Base-by-base conservation (phyloP, 164 flowering plant species). In the Nymphaea colorata region DNA sequence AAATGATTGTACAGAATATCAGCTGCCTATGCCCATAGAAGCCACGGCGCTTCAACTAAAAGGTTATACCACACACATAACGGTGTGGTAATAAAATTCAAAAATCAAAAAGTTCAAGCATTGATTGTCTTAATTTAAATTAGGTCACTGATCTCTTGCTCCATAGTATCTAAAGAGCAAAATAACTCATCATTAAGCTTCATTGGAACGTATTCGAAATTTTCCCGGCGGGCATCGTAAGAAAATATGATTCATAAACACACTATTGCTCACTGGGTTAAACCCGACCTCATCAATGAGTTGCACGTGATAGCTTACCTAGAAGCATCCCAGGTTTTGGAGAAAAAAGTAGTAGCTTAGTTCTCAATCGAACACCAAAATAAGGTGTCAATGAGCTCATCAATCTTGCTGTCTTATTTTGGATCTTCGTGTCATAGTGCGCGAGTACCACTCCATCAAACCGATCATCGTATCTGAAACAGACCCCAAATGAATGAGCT, bases 391-490 rank as follows among this genome's bases (percentile, higher is more conserved):
- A 47, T 14, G 87, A 87, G 16, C 86, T 69, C 61, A 87, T 80
- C 74, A 89, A 80, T 73, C 75, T 87, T 0, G 89, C 88, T 43
- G 43, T 44, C 66, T 74, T 72, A 73, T 70, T 73, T 10, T 42
- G 55, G 62, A 74, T 17, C 0, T 73, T 44, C 53, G 81, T 79
- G 64, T 61, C 64, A 60, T 78, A 85, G 74, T 87, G 88, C 65
- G 93, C 93, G 78, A 91, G 77, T 42, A 89, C 75, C 10, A 94
- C 88, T 6, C 98, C 97, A 47, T 86, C 89, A 74, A 87, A 91
- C 18, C 57, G 66, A 71, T 94, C 97, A 80, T 69, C 81, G 67
- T 70, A 91, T 78, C 97, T 91, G 84, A 44, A 75, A 64, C 55
- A 65, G 4, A 12, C 43, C 47, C 47, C 3, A 4, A 62, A 6